Base-by-base conservation (phyloP, 805 yeast genomes). In the Vanderwaltozyma yarrowii region DNA sequence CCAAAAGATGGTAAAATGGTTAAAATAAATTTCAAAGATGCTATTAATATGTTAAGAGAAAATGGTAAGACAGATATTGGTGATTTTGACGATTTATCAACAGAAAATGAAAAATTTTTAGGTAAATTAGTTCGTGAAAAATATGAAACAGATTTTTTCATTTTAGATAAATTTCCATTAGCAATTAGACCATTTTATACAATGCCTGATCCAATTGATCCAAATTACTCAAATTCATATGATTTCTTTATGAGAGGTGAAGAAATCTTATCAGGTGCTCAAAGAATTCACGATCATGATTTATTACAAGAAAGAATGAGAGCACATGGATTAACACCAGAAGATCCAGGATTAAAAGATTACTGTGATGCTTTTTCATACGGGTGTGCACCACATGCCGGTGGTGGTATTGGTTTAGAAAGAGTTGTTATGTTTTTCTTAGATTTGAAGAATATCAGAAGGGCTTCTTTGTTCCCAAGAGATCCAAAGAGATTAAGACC, bases 241-340 rank as follows among this genome's bases (percentile, higher is more conserved):
- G 98, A 92, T 69, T 92, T 92, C 80, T 92, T 92, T 75, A 92
- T 92, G 98, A 82, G 98, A 71, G 99, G 99, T 61, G 98, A 92
- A 70, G 99, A 92, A 69, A 92, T 92, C 54, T 69, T 92, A 51
- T 86, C 96, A n/a, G 99, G 99, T 56, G 99, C 98, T 41, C 99
- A 92, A 71, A 95, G 99, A 76, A 76, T 92, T 52, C 99, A 92
- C 62, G 97, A 92, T 63, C 78, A 94, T 36, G 85, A 70, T 45
- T 70, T 92, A 53, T 75, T 92, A 55, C 71, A 67, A 52, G 74
- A 82, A 66, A 78, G 97, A 69, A 78, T 92, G 82, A 69, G 62
- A 35, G 81, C 71, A 28, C 95, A 82, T 56, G 97, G 75, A 20
- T 77, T 92, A 39, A 84, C 85, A 58, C 84, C 94, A 42, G 67